phyloP scores from a whole-genome alignment of 805 yeast species.

The Wickerhamiella occidentalis region DNA sequence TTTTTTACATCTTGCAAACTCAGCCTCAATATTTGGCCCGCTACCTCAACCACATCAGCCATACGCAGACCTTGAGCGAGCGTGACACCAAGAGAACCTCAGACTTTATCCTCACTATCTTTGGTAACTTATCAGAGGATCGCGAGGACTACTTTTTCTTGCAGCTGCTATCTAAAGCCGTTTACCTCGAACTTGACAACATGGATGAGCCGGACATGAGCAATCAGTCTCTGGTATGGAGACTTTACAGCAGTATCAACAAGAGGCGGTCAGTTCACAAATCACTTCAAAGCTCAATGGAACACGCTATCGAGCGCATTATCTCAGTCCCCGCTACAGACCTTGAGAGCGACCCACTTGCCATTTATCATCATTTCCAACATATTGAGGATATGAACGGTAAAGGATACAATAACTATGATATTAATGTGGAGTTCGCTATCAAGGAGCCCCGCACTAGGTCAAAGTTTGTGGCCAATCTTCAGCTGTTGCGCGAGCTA shows the following conservation, averaged over 20 bases:
- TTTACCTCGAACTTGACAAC: slow-evolving; percentile 10
- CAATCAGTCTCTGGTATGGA: slow-evolving; percentile 33
- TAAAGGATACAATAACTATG: slow-evolving; percentile 25
- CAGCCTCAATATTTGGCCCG: slow-evolving; percentile 62
- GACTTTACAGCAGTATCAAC: slow-evolving; percentile 32
- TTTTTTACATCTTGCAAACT: slow-evolving; percentile 74
- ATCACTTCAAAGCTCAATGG: slow-evolving; percentile 28
- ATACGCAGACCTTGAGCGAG: slow-evolving; percentile 23
- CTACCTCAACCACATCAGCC: slow-evolving; percentile 28
- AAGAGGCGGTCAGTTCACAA: slow-evolving; percentile 30
- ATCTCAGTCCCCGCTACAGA: slow-evolving; percentile 34
- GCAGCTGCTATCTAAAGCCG: slow-evolving; percentile 36
- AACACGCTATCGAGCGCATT: slow-evolving; percentile 27
- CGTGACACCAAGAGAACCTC: slow-evolving; percentile 27
- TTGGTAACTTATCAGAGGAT: slow-evolving; percentile 31
- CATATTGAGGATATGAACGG: slow-evolving; percentile 23
- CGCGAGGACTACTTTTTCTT: slow-evolving; percentile 64
- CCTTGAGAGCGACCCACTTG: slow-evolving; percentile 70
- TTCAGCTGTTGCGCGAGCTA: slow-evolving; percentile 62
- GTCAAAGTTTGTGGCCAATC: slow-evolving; percentile 52
- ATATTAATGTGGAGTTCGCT: slow-evolving; percentile 48
- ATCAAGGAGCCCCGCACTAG: slow-evolving; percentile 72
- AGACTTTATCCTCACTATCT: slow-evolving; percentile 26
- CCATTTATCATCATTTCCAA: slow-evolving; percentile 23
- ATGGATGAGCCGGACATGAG: slow-evolving; percentile 14